phyloP scores from a whole-genome alignment of 495 filamentous ascomycete species.

The Penicillium alfredii region DNA sequence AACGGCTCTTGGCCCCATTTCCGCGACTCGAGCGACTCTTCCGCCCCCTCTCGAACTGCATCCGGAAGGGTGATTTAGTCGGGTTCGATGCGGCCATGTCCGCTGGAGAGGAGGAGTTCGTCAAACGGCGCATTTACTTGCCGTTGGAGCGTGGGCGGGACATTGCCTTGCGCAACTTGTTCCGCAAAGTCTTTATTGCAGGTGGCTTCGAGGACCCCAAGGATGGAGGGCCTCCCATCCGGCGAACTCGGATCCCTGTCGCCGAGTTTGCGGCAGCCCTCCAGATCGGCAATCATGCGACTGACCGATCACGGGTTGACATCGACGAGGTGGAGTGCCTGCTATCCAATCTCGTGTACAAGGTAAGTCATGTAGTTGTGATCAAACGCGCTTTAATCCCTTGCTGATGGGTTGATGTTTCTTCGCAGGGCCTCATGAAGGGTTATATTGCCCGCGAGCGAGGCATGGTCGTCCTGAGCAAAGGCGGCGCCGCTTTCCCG shows the following conservation, averaged over 20 bases:
- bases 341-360: conserved; percentile 93
- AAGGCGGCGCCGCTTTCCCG: conserved; percentile 77
- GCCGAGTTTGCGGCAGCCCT: conserved; percentile 69
- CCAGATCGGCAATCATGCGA: conserved; percentile 44
- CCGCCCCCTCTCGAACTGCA: conserved; percentile 65
- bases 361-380: conserved; percentile 49
- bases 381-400: too few relatives aligned
- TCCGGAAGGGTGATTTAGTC: conserved; percentile 72
- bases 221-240: conserved; percentile 53
- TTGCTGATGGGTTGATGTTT: conserved; percentile 11
- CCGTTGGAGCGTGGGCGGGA: conserved; percentile 89
- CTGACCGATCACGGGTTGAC: conserved; percentile 61
- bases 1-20: conserved; percentile 61
- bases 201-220: conserved; percentile 72
- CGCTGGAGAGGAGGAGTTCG: conserved; percentile 78
- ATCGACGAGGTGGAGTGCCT: conserved; percentile 93
- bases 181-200: conserved; percentile 81
- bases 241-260: conserved; percentile 73
- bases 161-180: conserved; percentile 80
- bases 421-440: conserved; percentile 78
- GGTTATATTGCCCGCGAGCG: conserved; percentile 92
- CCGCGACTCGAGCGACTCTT: conserved; percentile 76
- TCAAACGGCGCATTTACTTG: conserved; percentile 91
- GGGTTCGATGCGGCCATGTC: conserved; percentile 80
- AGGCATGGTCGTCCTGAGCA: conserved; percentile 84